These are phyloP conservation scores for Grammothele lineata DNA, from an alignment of 768 basidiomycete genomes.

Conservation along the genomic window DNA sequence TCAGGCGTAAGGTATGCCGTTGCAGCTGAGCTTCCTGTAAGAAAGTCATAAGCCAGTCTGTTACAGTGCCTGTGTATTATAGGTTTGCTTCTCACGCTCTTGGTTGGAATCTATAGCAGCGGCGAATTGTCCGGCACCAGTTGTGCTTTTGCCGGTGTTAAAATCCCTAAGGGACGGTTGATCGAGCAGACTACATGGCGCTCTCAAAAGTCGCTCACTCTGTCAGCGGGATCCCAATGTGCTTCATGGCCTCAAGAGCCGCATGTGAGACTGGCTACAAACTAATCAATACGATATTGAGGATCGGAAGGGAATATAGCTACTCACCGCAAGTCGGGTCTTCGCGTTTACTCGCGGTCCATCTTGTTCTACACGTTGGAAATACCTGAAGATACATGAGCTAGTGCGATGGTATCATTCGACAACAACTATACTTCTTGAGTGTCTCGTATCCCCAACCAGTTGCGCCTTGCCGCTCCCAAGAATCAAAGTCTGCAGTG, in stretches of 20 bases:
- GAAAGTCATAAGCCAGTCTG: not conserved
- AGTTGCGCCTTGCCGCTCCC: conserved; percentile 17
- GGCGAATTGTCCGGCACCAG: conserved; percentile 12
- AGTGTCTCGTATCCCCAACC: conserved; percentile 24
- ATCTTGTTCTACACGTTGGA: conserved; percentile 12
- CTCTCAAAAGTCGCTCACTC: not conserved
- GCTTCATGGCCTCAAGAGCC: not conserved
- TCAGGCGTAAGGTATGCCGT: conserved; percentile 22
- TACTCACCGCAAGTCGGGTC: too few species aligned
- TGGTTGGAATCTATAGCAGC: conserved; percentile 16
- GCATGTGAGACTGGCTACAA: too few species aligned
- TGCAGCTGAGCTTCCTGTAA: conserved; percentile 24
- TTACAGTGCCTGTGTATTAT: not conserved
- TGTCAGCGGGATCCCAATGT: not conserved
- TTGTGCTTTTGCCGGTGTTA: conserved; percentile 12
- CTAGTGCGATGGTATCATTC: too few species aligned
- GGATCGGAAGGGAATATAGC: too few species aligned
- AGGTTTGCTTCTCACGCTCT: conserved; percentile 11
- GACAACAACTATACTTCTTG: conserved; percentile 9
- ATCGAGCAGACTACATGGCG: too few species aligned
- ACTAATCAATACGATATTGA: too few species aligned
- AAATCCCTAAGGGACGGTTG: conserved; percentile 17
- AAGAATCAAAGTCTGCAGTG: conserved; percentile 19
- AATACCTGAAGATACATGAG: not conserved
- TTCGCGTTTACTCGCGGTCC: too few species aligned